Evolutionary conservation across 2,329 filamentous ascomycete genomes (phyloP).

Genomic region (Pseudogymnoascus sp.): DNA sequence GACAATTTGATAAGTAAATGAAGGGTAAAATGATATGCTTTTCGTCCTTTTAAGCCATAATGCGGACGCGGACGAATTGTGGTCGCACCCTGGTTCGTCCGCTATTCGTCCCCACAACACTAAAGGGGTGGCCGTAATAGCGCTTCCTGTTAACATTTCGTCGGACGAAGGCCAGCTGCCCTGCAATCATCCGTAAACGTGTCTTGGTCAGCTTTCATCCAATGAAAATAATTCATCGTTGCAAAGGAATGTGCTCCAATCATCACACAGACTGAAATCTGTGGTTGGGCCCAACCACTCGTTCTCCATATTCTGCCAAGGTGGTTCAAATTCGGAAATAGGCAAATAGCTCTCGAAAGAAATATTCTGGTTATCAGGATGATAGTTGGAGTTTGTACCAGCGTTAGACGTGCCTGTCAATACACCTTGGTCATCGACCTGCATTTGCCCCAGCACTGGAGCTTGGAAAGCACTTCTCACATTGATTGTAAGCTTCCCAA

Average conservation of each 20-base stretch:
- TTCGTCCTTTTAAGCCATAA: neutral
- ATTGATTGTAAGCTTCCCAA: slow-evolving; percentile 28
- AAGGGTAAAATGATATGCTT: neutral
- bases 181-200: neutral
- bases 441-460: neutral
- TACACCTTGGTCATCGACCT: neutral
- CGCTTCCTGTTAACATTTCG: neutral
- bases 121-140: neutral
- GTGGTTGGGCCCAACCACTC: neutral
- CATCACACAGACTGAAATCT: neutral
- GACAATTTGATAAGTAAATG: neutral
- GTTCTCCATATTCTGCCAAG: neutral
- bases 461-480: neutral
- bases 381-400: neutral
- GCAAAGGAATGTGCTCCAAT: slow-evolving; percentile 1
- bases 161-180: neutral
- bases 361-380: neutral
- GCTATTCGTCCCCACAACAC: neutral
- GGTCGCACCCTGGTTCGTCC: neutral
- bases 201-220: neutral
- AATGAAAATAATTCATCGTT: neutral
- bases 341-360: slow-evolving; percentile 1
- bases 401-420: neutral
- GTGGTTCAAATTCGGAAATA: neutral
- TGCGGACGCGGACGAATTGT: neutral